Percentiles rank a stretch among this genome's conserved stretches.
Evolutionary conservation across 345 rosid genomes (phyloP).

Genomic region (Brassica carinata): DNA sequence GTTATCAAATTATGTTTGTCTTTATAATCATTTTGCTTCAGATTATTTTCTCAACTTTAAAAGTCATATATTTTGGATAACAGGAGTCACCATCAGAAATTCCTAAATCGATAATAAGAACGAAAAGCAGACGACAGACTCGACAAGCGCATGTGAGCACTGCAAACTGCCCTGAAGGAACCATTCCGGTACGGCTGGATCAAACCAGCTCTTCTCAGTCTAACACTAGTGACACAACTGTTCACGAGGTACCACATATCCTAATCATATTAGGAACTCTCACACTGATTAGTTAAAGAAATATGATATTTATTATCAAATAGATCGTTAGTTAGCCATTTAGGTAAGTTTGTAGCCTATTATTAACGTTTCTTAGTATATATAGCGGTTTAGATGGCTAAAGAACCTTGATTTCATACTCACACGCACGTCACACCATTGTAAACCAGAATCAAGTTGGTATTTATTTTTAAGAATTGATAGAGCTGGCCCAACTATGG

Average conservation of each 20-base stretch:
- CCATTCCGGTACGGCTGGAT: not conserved
- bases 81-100: not conserved
- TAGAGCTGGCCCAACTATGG: not conserved
- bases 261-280: not conserved
- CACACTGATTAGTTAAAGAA: not conserved
- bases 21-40: not conserved
- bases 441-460: not conserved
- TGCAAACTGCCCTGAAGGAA: not conserved
- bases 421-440: not conserved
- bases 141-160: conserved; percentile 1
- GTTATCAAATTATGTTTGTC: not conserved
- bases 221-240: not conserved
- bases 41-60: not conserved
- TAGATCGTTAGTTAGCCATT: not conserved
- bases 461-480: not conserved
- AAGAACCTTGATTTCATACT: not conserved
- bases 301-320: not conserved
- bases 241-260: not conserved
- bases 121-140: not conserved
- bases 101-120: not conserved
- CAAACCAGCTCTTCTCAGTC: not conserved
- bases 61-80: not conserved
- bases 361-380: not conserved
- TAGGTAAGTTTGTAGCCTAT: not conserved
- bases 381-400: not conserved